Evolutionary conservation across 495 filamentous ascomycete species (phyloP), one percentile per base, ranked within the genome.

Genomic region (Penicillium crystallinum): DNA sequence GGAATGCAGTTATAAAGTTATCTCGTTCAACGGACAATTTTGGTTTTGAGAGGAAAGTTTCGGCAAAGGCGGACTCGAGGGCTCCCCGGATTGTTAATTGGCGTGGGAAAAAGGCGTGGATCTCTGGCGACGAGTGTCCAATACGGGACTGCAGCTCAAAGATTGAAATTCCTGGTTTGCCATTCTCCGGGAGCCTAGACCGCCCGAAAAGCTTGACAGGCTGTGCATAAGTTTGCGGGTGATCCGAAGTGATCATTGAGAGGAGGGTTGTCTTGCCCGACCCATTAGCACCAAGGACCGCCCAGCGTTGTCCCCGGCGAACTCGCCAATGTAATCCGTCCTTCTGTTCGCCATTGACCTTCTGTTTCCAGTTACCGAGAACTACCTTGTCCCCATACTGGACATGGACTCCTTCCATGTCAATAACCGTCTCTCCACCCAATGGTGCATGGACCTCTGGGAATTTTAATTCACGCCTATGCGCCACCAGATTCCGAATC

Each of bases 61-160:
- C 90, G 7, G 90, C 86, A 80, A 90, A 97, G 2, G 92, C 90
- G 36, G 83, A 88, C 61, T 91, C 88, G 2, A 98, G 61, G 0
- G 86, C 79, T 46, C 85, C 80, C 7, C 89, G 81, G 17, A 97
- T 68, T 1, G 83, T 86, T 43, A 97, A 76, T 29, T 81, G 76
- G 38, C 83, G 83, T 2, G 93, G 93, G 72, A 97, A 96, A 73
- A 95, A 89, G 40, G 87, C 83, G 56, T 97, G 91, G 18, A 97
- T 87, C 64, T 98, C 93, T 0, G 93, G 95, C 39, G 87, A 91
- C 2, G 90, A 90, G 59, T 97, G 90, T 15, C 93, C 93, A 46
- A 97, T 86, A 15, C 90, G 85, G 2, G 83, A 77, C 63, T 97
- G 92, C 33, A 98, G 82, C 44, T 96, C 91, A 69, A 95, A 96